Evolutionary conservation across 179 eudicot species (phyloP).

Genomic region (Drosera spatulata): DNA sequence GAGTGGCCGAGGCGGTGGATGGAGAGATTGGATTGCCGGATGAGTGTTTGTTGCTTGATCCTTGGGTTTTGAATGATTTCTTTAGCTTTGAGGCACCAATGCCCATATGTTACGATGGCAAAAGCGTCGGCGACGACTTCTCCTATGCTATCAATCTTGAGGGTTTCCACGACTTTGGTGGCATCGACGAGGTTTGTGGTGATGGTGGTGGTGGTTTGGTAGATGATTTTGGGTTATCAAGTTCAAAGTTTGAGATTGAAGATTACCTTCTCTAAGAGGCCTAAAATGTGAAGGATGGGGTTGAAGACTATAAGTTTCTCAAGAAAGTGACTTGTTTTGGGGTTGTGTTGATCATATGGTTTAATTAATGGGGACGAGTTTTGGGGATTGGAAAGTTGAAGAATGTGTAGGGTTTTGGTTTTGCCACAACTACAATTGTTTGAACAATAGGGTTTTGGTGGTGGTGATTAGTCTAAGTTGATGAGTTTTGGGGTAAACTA

Average conservation of each 20-base stretch:
- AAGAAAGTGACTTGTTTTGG: no score
- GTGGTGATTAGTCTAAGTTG: no score
- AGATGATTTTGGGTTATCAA: slow-evolving; percentile 10
- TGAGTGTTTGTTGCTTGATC: slow-evolving; percentile 16
- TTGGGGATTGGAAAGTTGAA: no score
- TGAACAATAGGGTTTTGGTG: no score
- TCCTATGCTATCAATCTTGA: not conserved
- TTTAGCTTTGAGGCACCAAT: slow-evolving; percentile 24
- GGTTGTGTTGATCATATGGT: no score
- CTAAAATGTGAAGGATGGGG: no score
- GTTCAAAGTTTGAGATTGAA: slow-evolving; percentile 13
- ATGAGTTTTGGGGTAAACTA: no score
- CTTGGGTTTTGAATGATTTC: slow-evolving; percentile 16
- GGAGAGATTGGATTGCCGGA: not conserved
- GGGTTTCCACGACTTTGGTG: slow-evolving; percentile 11
- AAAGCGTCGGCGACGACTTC: slow-evolving; percentile 9
- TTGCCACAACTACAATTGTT: no score
- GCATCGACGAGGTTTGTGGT: not conserved
- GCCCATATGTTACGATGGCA: slow-evolving; percentile 7
- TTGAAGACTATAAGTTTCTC: no score
- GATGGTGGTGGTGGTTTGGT: slow-evolving; percentile 8
- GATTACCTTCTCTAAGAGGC: slow-evolving; percentile 14
- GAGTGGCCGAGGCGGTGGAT: slow-evolving; percentile 7
- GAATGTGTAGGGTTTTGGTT: no score
- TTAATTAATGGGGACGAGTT: no score